phyloP scores from a whole-genome alignment of 148 eudicot species.

The Limonium bicolor region DNA sequence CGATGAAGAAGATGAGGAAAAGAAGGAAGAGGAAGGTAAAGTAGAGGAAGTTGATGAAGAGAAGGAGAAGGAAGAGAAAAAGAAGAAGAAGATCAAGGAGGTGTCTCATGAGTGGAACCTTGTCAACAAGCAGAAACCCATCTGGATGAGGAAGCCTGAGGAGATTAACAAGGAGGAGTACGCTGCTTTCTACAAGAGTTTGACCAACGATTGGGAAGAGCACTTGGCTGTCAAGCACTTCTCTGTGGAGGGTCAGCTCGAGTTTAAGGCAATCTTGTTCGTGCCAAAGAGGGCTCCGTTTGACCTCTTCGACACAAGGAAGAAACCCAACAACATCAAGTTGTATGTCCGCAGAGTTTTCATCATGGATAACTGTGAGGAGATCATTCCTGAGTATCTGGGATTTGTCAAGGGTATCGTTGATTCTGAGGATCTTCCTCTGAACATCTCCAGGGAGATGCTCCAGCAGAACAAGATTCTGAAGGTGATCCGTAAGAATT shows the following conservation, averaged over 20 bases:
- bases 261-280: constrained; percentile 13
- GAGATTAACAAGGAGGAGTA: constrained; percentile 18
- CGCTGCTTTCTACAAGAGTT: constrained; percentile 15
- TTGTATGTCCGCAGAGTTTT: constrained; percentile 13
- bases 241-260: constrained; percentile 17
- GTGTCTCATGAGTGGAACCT: constrained; percentile 6
- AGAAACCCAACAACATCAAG: constrained; percentile 16
- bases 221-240: constrained; percentile 14
- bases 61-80: constrained; percentile 9
- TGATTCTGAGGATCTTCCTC: constrained; percentile 16
- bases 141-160: constrained; percentile 18
- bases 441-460: constrained; percentile 16
- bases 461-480: constrained; percentile 20
- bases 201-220: constrained; percentile 20
- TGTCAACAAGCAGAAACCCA: constrained; percentile 19
- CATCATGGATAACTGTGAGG: constrained; percentile 17
- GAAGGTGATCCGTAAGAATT: constrained; percentile 17
- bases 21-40: constrained; percentile 17
- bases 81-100: constrained; percentile 9
- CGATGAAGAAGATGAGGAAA: constrained; percentile 16
- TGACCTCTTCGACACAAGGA: constrained; percentile 12
- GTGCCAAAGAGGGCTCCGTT: constrained; percentile 14
- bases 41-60: constrained; percentile 9
- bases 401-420: constrained; percentile 16
- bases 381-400: constrained; percentile 14